phyloP scores from a whole-genome alignment of 805 yeast genomes.

The Yarrowia porcina region DNA sequence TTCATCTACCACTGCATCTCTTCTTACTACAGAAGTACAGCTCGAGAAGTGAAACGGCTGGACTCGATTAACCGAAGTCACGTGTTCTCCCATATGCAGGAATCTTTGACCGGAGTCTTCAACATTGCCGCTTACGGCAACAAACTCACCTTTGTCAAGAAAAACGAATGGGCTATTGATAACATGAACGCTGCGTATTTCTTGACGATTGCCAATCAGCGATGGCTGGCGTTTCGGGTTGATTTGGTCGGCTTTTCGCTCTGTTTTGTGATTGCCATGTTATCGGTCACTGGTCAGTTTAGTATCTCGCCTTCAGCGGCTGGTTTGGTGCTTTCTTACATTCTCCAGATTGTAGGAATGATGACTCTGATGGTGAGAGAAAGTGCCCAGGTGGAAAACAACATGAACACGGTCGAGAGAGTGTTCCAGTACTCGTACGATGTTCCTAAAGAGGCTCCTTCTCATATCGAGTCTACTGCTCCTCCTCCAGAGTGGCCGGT shows the following conservation, averaged over 20 bases:
- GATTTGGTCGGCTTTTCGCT: constrained; percentile 52
- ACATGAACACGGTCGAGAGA: constrained; percentile 69
- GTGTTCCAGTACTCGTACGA: constrained; percentile 55
- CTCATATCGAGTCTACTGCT: constrained; percentile 54
- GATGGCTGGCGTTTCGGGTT: constrained; percentile 65
- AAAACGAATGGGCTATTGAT: constrained; percentile 49
- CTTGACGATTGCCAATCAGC: constrained; percentile 59
- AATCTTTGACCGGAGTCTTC: constrained; percentile 59
- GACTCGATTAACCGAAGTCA: constrained; percentile 67
- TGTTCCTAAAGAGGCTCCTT: constrained; percentile 59
- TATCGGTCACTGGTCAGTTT: constrained; percentile 58
- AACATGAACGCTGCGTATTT: constrained; percentile 64
- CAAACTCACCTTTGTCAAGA: constrained; percentile 45
- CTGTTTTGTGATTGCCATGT: constrained; percentile 52
- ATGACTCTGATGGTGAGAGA: constrained; percentile 74
- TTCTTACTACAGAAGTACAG: constrained; percentile 60
- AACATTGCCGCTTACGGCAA: constrained; percentile 59
- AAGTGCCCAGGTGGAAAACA: constrained; percentile 67
- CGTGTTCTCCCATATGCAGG: constrained; percentile 68
- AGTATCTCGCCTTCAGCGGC: constrained; percentile 55
- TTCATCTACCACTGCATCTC: constrained; percentile 45
- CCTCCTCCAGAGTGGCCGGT: constrained; percentile 69
- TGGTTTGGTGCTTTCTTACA: constrained; percentile 63
- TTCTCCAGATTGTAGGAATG: constrained; percentile 52
- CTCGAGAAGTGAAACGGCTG: constrained; percentile 69